phyloP scores from a whole-genome alignment of 495 filamentous ascomycete species.

The Clohesyomyces aquaticus region DNA sequence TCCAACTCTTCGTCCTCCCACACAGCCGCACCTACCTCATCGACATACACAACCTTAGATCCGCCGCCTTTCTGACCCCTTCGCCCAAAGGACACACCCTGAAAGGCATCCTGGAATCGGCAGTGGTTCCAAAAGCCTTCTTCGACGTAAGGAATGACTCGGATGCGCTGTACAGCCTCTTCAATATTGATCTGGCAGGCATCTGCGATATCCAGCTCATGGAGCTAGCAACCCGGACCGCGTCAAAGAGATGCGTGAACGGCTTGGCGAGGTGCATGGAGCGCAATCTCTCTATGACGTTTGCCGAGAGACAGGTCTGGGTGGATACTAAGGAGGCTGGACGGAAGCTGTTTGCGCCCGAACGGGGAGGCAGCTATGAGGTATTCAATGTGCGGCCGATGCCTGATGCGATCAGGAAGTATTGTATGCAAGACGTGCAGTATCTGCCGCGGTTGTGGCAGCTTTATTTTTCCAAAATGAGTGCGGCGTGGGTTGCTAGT shows the following conservation, averaged over 20 bases:
- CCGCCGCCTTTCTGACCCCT: conserved; percentile 52
- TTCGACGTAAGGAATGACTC: conserved; percentile 62
- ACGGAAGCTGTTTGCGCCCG: conserved; percentile 46
- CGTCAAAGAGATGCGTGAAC: neutral
- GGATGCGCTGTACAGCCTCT: conserved; percentile 58
- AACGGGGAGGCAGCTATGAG: conserved; percentile 51
- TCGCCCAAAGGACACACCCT: conserved; percentile 48
- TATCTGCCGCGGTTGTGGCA: conserved; percentile 47
- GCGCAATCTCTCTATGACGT: neutral
- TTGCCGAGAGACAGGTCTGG: neutral
- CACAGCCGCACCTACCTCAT: conserved; percentile 53
- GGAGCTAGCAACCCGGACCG: conserved; percentile 43
- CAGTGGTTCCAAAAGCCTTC: conserved; percentile 53
- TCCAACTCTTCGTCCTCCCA: conserved; percentile 47
- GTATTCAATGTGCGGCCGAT: conserved; percentile 55
- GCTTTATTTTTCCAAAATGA: neutral
- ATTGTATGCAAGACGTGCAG: conserved; percentile 55
- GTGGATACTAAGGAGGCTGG: conserved; percentile 8
- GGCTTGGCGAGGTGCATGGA: neutral
- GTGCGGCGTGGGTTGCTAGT: neutral
- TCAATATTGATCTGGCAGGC: conserved; percentile 43
- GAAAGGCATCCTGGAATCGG: conserved; percentile 46
- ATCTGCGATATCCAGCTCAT: conserved; percentile 62
- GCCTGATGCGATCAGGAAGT: conserved; percentile 46
- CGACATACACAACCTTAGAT: conserved; percentile 54